Percentiles rank a stretch among this genome's conserved stretches.
These are phyloP conservation scores for Taphrina wiesneri DNA, from an alignment of 1,139 yeast genomes.

Conservation along the genomic window DNA sequence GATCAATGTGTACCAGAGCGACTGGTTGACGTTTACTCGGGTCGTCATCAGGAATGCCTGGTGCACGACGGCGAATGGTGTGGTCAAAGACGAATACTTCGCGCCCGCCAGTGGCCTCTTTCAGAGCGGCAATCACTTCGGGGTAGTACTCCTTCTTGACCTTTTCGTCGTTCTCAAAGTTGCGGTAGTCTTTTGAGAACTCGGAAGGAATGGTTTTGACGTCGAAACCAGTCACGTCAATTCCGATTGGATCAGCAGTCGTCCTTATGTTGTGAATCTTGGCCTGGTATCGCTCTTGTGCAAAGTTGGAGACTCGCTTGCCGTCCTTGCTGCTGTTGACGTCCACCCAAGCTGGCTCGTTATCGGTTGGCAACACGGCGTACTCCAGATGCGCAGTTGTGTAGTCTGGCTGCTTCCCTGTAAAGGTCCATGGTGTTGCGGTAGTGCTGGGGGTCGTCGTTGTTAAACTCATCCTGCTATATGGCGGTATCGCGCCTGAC, in stretches of 20 bases:
- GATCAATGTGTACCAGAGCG: slow-evolving; percentile 41
- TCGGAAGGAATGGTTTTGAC: not conserved
- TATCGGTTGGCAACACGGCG: not conserved
- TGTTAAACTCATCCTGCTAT: not conserved
- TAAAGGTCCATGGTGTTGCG: not conserved
- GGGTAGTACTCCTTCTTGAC: slow-evolving; percentile 19
- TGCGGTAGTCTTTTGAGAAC: slow-evolving; percentile 1
- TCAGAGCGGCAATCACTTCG: slow-evolving; percentile 11
- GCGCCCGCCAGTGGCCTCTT: slow-evolving; percentile 35
- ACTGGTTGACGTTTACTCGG: slow-evolving; percentile 40
- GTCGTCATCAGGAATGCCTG: slow-evolving; percentile 17
- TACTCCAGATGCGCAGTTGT: slow-evolving; percentile 1
- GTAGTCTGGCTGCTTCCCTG: not conserved
- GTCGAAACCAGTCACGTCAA: slow-evolving; percentile 15
- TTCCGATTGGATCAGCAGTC: not conserved
- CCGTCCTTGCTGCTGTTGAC: slow-evolving; percentile 9
- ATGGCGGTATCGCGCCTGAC: not conserved
- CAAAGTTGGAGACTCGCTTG: slow-evolving; percentile 10
- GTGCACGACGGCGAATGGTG: slow-evolving; percentile 40
- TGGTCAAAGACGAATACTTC: slow-evolving; percentile 41
- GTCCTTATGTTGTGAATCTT: slow-evolving; percentile 18
- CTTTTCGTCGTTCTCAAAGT: slow-evolving; percentile 21
- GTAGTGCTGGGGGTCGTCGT: not conserved
- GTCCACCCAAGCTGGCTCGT: slow-evolving; percentile 4
- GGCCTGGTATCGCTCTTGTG: not conserved